Evolutionary conservation across 768 basidiomycete genomes (phyloP).

Genomic region (Pisolithus sp.): DNA sequence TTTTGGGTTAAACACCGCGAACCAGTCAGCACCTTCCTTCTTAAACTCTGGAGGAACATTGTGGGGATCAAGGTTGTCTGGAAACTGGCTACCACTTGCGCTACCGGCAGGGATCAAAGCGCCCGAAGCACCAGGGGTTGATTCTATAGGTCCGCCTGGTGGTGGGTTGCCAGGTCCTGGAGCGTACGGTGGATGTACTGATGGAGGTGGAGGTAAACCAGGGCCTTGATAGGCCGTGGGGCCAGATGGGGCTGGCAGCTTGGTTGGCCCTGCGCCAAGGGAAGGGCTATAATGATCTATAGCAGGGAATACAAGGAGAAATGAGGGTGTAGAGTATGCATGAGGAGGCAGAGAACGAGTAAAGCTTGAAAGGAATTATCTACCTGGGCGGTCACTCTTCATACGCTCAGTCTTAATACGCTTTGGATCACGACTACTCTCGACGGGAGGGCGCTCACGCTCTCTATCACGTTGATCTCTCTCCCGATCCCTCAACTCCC

Average conservation of each 20-base stretch:
- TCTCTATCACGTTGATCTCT: slow-evolving; percentile 24
- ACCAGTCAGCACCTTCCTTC: slow-evolving; percentile 82
- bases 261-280: slow-evolving; percentile 35
- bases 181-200: slow-evolving; percentile 25
- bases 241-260: slow-evolving; percentile 25
- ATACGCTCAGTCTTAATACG: slow-evolving; percentile 50
- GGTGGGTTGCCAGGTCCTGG: slow-evolving; percentile 29
- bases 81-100: slow-evolving; percentile 28
- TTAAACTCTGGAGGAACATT: slow-evolving; percentile 29
- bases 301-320: slow-evolving; percentile 19
- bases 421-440: slow-evolving; percentile 49
- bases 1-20: slow-evolving; percentile 80
- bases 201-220: slow-evolving; percentile 30
- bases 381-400: slow-evolving; percentile 41
- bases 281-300: slow-evolving; percentile 31
- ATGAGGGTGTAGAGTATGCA: slow-evolving; percentile 20
- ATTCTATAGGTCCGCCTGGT: slow-evolving; percentile 23
- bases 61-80: slow-evolving; percentile 28
- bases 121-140: slow-evolving; percentile 13
- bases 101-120: slow-evolving; percentile 22
- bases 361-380: slow-evolving; percentile 20
- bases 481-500: slow-evolving; percentile 34
- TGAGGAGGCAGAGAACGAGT: slow-evolving; percentile 29
- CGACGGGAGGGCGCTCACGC: slow-evolving; percentile 38
- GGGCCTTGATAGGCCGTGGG: slow-evolving; percentile 31